Conservation (phyloP, 441 rosid genomes). For the Croton setiger region DNA sequence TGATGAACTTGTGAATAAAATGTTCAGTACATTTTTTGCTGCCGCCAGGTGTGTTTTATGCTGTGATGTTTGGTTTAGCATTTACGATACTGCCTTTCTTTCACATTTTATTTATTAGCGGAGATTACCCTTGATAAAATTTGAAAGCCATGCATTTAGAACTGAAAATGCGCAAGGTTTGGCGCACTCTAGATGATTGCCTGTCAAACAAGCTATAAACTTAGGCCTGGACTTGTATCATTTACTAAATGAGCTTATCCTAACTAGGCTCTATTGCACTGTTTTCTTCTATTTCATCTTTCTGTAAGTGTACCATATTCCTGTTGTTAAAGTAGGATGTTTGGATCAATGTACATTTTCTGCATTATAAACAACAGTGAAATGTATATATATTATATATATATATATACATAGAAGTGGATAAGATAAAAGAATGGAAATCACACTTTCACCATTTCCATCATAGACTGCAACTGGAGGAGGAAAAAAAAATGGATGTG, state of each 20-base stretch:
- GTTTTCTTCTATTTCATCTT: neutral
- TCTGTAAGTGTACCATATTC: neutral
- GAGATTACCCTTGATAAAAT: constrained; percentile 6
- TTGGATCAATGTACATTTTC: neutral
- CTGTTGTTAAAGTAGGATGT: neutral
- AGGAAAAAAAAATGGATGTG: no score
- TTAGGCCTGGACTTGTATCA: neutral
- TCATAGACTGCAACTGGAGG: no score
- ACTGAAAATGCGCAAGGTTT: constrained; percentile 1
- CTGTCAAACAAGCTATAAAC: neutral
- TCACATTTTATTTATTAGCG: neutral
- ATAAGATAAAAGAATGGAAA: no score
- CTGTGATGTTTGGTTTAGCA: neutral
- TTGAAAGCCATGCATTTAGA: neutral
- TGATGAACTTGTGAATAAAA: constrained; percentile 70
- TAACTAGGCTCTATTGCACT: neutral
- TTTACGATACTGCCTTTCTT: neutral
- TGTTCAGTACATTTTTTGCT: constrained; percentile 87
- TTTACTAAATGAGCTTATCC: neutral
- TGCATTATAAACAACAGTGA: neutral
- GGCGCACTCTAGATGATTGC: neutral
- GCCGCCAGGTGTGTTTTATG: constrained; percentile 81
- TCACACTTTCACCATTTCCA: no score
- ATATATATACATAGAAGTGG: no score
- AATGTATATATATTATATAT: neutral